Evolutionary conservation across 352 stramenopile genomes (phyloP).

Genomic region (Elongisporangium undulatum): DNA sequence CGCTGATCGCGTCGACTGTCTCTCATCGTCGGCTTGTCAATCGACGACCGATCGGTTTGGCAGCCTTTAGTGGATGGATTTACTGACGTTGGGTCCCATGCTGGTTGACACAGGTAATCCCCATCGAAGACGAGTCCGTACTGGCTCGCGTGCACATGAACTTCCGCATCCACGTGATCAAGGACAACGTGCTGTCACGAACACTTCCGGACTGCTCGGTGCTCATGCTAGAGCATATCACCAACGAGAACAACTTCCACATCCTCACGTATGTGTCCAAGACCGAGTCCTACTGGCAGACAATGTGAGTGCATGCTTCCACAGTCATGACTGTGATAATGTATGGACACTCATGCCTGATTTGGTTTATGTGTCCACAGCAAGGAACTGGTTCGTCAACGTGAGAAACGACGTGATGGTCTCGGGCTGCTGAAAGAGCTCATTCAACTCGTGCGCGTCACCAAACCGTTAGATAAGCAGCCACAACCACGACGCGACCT

Average conservation of each 20-base stretch:
- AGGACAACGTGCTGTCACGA: slow-evolving; percentile 81
- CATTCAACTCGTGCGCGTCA: slow-evolving; percentile 59
- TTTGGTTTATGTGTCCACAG: not conserved
- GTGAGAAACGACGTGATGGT: slow-evolving; percentile 32
- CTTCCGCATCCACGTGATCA: slow-evolving; percentile 86
- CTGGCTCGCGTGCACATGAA: slow-evolving; percentile 79
- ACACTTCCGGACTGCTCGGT: slow-evolving; percentile 69
- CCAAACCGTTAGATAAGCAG: slow-evolving; percentile 58
- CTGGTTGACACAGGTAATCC: slow-evolving; percentile 43
- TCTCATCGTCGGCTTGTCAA: not conserved
- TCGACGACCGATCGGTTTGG: not conserved
- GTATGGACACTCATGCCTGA: too few relatives aligned
- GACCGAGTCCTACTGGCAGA: slow-evolving; percentile 60
- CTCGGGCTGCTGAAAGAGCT: slow-evolving; percentile 69
- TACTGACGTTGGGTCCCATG: not conserved
- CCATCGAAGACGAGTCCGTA: slow-evolving; percentile 56
- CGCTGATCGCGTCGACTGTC: not conserved
- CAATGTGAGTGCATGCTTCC: slow-evolving; percentile 32
- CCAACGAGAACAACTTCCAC: slow-evolving; percentile 84
- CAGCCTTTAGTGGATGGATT: not conserved
- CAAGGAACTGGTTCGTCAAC: not conserved
- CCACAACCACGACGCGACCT: slow-evolving; percentile 45
- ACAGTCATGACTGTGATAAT: not conserved
- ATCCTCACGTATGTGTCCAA: slow-evolving; percentile 83
- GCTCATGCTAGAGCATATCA: slow-evolving; percentile 75